A percentile compares a stretch with the other conserved stretches of the same genome.
Evolutionary conservation across 2,329 filamentous ascomycete genomes (phyloP).

Genomic region (Trichoderma gracile): DNA sequence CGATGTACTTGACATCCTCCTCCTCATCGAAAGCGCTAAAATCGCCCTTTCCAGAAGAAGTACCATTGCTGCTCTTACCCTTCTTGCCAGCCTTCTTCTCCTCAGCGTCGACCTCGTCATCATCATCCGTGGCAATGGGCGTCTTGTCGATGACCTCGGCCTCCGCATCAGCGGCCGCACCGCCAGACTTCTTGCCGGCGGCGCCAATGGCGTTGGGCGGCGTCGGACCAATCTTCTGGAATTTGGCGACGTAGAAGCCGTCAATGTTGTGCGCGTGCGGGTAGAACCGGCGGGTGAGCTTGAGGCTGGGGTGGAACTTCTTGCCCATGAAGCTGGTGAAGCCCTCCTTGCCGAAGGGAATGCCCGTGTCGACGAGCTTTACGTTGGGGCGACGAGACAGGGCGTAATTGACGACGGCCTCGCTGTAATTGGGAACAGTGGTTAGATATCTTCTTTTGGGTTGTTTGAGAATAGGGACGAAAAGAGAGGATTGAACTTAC

Average conservation of each 20-base stretch:
- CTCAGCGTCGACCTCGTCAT: slow-evolving; percentile 48
- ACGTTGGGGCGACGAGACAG: slow-evolving; percentile 91
- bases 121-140: slow-evolving; percentile 55
- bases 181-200: slow-evolving; percentile 38
- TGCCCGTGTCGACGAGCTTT: slow-evolving; percentile 84
- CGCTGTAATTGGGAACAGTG: slow-evolving; percentile 39
- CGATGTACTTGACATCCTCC: slow-evolving; percentile 70
- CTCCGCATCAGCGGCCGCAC: slow-evolving; percentile 30
- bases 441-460: neutral
- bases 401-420: slow-evolving; percentile 91
- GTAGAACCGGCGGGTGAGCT: slow-evolving; percentile 81
- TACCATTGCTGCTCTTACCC: neutral
- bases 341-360: slow-evolving; percentile 88
- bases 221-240: slow-evolving; percentile 86
- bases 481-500: neutral
- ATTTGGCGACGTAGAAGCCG: slow-evolving; percentile 97
- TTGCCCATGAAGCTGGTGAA: slow-evolving; percentile 92
- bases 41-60: slow-evolving; percentile 45
- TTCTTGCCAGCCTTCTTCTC: slow-evolving; percentile 30
- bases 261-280: slow-evolving; percentile 93
- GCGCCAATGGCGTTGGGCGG: slow-evolving; percentile 51
- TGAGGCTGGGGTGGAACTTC: slow-evolving; percentile 82
- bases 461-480: neutral
- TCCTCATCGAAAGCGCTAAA: slow-evolving; percentile 77
- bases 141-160: slow-evolving; percentile 65